A percentile compares a stretch with the other conserved stretches of the same genome.
These are phyloP conservation scores for Globisporangium iwayamae DNA, from an alignment of 352 stramenopile genomes.

Conservation along the genomic window DNA sequence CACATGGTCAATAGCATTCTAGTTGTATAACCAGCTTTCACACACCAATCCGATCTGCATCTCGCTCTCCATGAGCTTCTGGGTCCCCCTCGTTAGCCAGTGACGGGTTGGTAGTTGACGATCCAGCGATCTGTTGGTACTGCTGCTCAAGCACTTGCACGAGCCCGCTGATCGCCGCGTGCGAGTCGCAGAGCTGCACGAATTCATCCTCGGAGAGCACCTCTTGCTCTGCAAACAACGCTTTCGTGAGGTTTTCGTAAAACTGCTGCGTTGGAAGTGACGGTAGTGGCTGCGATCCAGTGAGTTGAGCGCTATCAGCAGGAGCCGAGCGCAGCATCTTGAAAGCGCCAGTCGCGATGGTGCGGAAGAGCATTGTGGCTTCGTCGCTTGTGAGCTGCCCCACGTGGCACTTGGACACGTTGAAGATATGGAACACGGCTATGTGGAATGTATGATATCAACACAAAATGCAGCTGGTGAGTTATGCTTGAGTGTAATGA, in stretches of 20 bases:
- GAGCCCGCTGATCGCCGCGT: conserved; percentile 16
- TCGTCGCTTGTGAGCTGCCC: conserved; percentile 29
- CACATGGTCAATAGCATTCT: too few relatives aligned
- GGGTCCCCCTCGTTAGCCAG: not conserved
- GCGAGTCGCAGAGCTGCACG: conserved; percentile 14
- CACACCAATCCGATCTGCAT: too few relatives aligned
- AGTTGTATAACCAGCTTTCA: too few relatives aligned
- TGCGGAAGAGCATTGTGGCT: conserved; percentile 29
- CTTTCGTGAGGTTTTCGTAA: conserved; percentile 31
- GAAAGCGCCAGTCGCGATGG: conserved; percentile 9
- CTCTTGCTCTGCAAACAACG: conserved; percentile 26
- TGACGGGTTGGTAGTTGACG: not conserved
- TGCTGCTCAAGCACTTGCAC: conserved; percentile 2
- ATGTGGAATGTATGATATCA: not conserved
- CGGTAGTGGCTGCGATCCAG: not conserved
- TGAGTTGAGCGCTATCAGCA: not conserved
- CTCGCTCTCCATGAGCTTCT: not conserved
- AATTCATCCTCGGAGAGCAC: conserved; percentile 21
- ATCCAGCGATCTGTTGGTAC: not conserved
- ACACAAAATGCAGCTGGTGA: too few relatives aligned
- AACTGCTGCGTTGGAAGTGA: conserved; percentile 6
- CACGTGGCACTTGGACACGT: conserved; percentile 26
- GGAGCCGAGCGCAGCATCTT: conserved; percentile 14
- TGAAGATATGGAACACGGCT: conserved; percentile 34
- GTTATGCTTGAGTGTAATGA: too few relatives aligned